Base-by-base conservation (phyloP, 192 early-diverging fungal species). In the Backusella westeae region DNA sequence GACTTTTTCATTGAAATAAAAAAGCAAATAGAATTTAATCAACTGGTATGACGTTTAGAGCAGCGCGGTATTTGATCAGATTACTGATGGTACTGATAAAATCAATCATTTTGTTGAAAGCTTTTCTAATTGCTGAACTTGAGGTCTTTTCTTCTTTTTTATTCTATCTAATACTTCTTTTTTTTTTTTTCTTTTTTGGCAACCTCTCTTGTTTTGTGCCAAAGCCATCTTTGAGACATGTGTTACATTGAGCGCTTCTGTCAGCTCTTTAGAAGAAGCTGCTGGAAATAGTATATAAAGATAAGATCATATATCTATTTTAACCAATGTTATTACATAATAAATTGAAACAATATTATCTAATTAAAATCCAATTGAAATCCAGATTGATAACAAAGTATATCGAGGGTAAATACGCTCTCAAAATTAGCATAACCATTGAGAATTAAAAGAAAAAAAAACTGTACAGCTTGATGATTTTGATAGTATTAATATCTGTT, bases 1-100 rank as follows among this genome's bases (percentile, higher is more conserved):
- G 68, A 23, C 34, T 38, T 69, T 38, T 69, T 35, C 32, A 69
- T 39, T 69, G 35, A 69, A 41, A 41, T 39, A 69, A 69, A 23
- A 12, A 69, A 7, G 14, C 10, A 69, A 42, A 38, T 69, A 38
- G 56, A 63, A 23, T 63, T 32, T 14, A 26, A 29, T 26, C 10
- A 63, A 63, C 10, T 63, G 26, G 56, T 53, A 59, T 63, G 56
- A 63, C 56, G 23, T 63, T 63, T 63, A 49, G 23, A 14, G 21
- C 56, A 49, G 10, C 0, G 21, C 26, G 23, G 56, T 49, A n/a
- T 49, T 49, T n/a, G 46, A 49, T 49, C 46, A 49, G 46, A 63
- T 29, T 29, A 63, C 21, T 63, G 56, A 63, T 26, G 23, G 1
- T 63, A 63, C 23, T 63, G 56, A 59, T 59, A 59, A 53, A 21